Percentiles rank a stretch among this genome's conserved stretches.
Evolutionary conservation across 78 protist genomes (phyloP).

Genomic region (Diacronema lutheri): DNA sequence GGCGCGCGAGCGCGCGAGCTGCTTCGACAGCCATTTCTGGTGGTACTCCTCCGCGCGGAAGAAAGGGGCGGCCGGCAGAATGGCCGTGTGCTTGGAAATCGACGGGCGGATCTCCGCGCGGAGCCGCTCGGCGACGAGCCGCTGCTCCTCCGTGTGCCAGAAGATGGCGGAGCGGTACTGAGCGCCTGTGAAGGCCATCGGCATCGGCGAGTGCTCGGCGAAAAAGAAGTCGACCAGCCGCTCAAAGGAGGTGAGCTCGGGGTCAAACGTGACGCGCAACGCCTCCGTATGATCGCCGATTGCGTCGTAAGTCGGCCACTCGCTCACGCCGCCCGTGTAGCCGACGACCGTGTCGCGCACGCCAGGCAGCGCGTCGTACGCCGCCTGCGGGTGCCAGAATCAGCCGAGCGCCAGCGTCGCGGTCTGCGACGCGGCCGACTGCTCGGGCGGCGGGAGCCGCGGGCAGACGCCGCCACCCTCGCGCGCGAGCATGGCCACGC

Average conservation of each 20-base stretch:
- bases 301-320: conserved; percentile 7
- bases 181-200: neutral
- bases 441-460: neutral
- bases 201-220: neutral
- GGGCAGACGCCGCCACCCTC: neutral
- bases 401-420: neutral
- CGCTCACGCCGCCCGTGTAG: conserved; percentile 13
- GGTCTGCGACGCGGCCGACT: neutral
- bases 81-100: no score
- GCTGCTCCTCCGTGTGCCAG: neutral
- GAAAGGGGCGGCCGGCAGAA: no score
- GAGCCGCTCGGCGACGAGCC: no score
- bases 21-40: no score
- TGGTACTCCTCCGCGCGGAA: no score
- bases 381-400: conserved; percentile 27
- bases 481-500: no score
- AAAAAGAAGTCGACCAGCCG: neutral
- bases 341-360: conserved; percentile 14
- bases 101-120: no score
- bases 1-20: no score
- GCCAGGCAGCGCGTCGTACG: neutral
- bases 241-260: neutral
- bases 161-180: neutral
- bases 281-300: conserved; percentile 34
- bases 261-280: conserved; percentile 11